These are phyloP conservation scores for Lavandula angustifolia DNA, from an alignment of 257 asterid genomes.

Conservation along the genomic window DNA sequence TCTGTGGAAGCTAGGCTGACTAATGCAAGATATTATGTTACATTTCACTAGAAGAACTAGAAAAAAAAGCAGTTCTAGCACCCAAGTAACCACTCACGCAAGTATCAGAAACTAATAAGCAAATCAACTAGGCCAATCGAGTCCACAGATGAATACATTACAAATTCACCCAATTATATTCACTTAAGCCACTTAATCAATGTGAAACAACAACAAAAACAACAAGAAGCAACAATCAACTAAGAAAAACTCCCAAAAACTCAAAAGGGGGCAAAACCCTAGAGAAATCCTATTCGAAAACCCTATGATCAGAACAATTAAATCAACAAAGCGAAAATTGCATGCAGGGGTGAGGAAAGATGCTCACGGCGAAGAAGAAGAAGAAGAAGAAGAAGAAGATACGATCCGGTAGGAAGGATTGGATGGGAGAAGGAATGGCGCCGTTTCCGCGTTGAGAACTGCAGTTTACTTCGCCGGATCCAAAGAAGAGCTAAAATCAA, in stretches of 20 bases:
- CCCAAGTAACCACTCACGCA: constrained; percentile 3
- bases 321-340: constrained; percentile 24
- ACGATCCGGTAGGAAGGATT: constrained; percentile 37
- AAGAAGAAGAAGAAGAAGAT: constrained; percentile 18
- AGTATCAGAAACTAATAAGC: constrained; percentile 4
- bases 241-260: not conserved
- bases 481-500: constrained; percentile 27
- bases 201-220: not conserved
- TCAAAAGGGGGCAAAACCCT: constrained; percentile 37
- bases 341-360: constrained; percentile 25
- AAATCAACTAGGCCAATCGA: constrained; percentile 7
- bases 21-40: constrained; percentile 3
- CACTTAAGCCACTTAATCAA: not conserved
- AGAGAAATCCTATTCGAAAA: constrained; percentile 33
- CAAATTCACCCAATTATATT: constrained; percentile 4
- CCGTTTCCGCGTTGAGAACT: constrained; percentile 27
- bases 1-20: not conserved
- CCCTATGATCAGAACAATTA: constrained; percentile 39
- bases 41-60: constrained; percentile 22
- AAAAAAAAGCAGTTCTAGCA: constrained; percentile 6
- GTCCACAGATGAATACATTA: constrained; percentile 3
- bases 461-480: constrained; percentile 43
- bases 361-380: constrained; percentile 32
- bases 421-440: constrained; percentile 36
- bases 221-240: constrained; percentile 9